Base-by-base conservation (phyloP, 1,139 yeast genomes). In the Sugiyamaella xylanicola region DNA sequence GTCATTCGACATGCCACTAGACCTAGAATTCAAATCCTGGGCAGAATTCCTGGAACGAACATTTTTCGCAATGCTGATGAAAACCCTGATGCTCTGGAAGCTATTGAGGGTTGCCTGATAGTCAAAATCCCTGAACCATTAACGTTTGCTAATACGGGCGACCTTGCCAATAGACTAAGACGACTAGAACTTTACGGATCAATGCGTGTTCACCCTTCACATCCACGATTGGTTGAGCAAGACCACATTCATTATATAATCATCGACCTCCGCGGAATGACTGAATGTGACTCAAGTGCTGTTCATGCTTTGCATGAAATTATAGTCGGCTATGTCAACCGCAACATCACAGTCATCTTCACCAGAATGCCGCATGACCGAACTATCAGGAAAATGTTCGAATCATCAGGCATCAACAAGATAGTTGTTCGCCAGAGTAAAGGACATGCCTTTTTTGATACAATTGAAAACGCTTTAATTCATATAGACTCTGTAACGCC, bases 51-150 rank as follows among this genome's bases (percentile, higher is more conserved):
- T 0, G 90, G 89, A 0, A 84, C 96, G 0, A 82, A 83, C 63
- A 79, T 80, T 1, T 91, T 88, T 68, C 79, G 86, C 42, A 88
- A 90, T 69, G 93, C 96, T 0, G 96, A 91, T 70, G 67, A 67
- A 17, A 59, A 65, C 36, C 68, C 71, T 0, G 69, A 67, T 4
- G 64, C 63, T 22, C 67, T 70, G 8, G 93, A 88, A 66, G 92
- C 89, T 61, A 78, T 89, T 47, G 93, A 88, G 66, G 96, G 95
- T 0, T 88, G 96, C 65, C 75, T 93, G 51, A 86, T 92, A 47
- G 87, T 92, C 35, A 89, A 86, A 63, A 84, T 93, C 40, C 95
- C 98, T 0, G 98, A 93, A 67, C 97, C 98, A 0, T 74, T 93
- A 56, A 90, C 96, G 1, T 93, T 93, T 70, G 91, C 97, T 40